Percentiles rank a stretch among this genome's conserved stretches.
phyloP scores from a whole-genome alignment of 805 yeast genomes.

The Kazachstania martiniae region DNA sequence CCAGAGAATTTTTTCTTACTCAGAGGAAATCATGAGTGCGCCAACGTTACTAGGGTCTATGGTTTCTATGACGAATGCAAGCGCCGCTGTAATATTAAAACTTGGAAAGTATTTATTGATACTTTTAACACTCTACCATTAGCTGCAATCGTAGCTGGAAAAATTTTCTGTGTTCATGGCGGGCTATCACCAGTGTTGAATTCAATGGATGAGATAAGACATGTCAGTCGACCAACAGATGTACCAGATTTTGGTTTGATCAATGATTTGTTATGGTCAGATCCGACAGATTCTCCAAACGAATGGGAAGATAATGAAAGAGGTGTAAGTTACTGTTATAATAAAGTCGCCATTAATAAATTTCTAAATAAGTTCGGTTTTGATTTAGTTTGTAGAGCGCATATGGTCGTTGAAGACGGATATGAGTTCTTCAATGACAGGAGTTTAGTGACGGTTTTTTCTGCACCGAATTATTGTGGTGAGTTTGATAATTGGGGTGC shows the following conservation, averaged over 20 bases:
- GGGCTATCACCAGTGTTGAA: constrained; percentile 67
- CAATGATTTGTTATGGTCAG: constrained; percentile 76
- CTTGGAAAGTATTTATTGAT: constrained; percentile 90
- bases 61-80: constrained; percentile 98
- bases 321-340: constrained; percentile 73
- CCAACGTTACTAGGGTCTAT: constrained; percentile 90
- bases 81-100: constrained; percentile 80
- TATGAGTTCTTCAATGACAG: constrained; percentile 71
- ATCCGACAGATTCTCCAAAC: constrained; percentile 48
- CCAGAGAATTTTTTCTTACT: constrained; percentile 91
- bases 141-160: constrained; percentile 91
- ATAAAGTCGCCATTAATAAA: constrained; percentile 58
- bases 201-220: constrained; percentile 56
- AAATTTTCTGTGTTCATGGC: constrained; percentile 85
- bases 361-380: constrained; percentile 57
- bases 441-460: constrained; percentile 65
- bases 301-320: constrained; percentile 79
- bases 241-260: constrained; percentile 71
- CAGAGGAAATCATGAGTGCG: constrained; percentile 96
- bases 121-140: constrained; percentile 92
- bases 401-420: constrained; percentile 86
- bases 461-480: constrained; percentile 62
- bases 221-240: constrained; percentile 71
- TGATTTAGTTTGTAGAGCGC: constrained; percentile 73
- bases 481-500: constrained; percentile 86